Evolutionary conservation across 2,329 filamentous ascomycete genomes (phyloP), one percentile per base, ranked within the genome.

Genomic region (Pseudogymnoascus sp.): DNA sequence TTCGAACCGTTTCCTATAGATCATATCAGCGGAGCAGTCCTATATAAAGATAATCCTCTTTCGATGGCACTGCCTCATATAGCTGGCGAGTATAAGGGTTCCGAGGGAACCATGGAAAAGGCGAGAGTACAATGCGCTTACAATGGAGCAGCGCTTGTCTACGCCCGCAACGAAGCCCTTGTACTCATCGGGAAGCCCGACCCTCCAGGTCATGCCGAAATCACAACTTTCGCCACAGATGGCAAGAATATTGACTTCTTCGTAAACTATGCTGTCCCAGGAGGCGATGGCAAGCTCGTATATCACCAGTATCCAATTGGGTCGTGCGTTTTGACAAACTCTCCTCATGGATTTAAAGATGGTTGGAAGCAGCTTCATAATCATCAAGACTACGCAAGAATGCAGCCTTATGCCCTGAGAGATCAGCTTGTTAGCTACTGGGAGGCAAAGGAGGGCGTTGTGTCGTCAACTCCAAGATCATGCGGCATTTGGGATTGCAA

Each of bases 211-310:
- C 37, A 61, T 63, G 53, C 65, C 53, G 56, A 26, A 61, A 62
- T 67, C 42, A 33, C n/a, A 29, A 68, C 66, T 59, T 68, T 68
- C 40, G 65, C 67, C 64, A 66, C 64, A 31, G 64, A 68, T 53
- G 64, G 64, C 40, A 65, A 63, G 33, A 66, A 24, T 24, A 60
- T 67, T 26, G 64, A 67, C 35, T 65, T 62, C 47, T 67, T 65
- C 60, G 64, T 61, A 10, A 62, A 65, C 64, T 65, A 65, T 63
- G 61, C 62, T 62, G 64, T 63, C 61, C 56, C 6, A 8, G 60
- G 66, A 44, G 56, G 37, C 13, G 31, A 68, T 29, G 61, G 59
- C 50, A 16, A 63, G 61, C 50, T 64, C 31, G 56, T 65, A 64
- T 68, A 67, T 37, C 59, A 68, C 56, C 61, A 68, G 50, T 63